phyloP scores from a whole-genome alignment of 192 early-diverging fungal genomes.

The Coemansia aciculifera region DNA sequence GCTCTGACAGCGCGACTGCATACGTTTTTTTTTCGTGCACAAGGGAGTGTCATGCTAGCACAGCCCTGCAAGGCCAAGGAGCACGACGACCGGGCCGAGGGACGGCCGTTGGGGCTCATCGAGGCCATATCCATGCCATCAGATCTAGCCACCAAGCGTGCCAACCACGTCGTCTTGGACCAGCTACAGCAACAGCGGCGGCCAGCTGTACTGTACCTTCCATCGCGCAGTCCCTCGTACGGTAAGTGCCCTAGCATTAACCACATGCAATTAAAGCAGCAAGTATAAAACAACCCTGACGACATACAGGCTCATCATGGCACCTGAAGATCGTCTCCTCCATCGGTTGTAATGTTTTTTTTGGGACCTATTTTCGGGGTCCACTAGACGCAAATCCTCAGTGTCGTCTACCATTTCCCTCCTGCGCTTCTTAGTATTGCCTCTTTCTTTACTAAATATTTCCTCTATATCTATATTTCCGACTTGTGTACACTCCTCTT shows the following conservation, averaged over 20 bases:
- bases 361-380: not conserved
- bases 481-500: not conserved
- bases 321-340: constrained; percentile 5
- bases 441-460: not conserved
- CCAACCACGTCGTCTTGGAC: constrained; percentile 6
- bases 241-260: constrained; percentile 26
- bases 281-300: not conserved
- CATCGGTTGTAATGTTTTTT: not conserved
- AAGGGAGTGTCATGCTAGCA: constrained; percentile 19
- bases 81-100: constrained; percentile 6
- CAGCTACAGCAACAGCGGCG: constrained; percentile 27
- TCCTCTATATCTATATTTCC: not conserved
- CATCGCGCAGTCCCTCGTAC: constrained; percentile 7
- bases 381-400: constrained; percentile 10
- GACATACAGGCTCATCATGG: not conserved
- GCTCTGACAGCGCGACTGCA: not conserved
- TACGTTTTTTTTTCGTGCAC: too few relatives aligned
- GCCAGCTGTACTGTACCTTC: constrained; percentile 27
- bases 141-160: constrained; percentile 19
- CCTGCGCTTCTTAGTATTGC: not conserved
- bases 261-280: not conserved
- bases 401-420: not conserved
- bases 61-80: constrained; percentile 16
- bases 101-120: not conserved
- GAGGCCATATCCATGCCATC: constrained; percentile 17